Evolutionary conservation across 176 grass and related monocot species (phyloP).

Genomic region (Oryza australiensis): DNA sequence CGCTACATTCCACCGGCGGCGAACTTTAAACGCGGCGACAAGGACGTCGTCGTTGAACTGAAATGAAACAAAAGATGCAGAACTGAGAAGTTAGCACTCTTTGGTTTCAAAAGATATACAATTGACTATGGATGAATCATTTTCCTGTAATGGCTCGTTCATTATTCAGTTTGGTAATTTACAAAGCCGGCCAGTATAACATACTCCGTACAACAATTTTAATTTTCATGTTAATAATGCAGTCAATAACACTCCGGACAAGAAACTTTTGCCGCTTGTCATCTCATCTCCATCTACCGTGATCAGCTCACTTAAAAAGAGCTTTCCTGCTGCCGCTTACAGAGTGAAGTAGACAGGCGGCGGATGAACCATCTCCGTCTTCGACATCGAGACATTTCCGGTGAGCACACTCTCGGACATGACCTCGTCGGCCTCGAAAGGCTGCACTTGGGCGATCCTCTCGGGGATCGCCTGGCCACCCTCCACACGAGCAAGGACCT

Average conservation of each 20-base stretch:
- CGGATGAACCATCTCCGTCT: slow-evolving; percentile 43
- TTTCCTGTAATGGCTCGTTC: neutral
- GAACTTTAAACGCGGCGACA: too few relatives aligned
- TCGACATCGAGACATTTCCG: slow-evolving; percentile 58
- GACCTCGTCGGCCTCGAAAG: slow-evolving; percentile 41
- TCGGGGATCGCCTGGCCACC: slow-evolving; percentile 64
- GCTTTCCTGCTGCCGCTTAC: slow-evolving; percentile 32
- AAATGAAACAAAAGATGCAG: neutral
- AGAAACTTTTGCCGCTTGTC: neutral
- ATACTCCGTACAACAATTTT: slow-evolving; percentile 11
- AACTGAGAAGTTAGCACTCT: neutral
- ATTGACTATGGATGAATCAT: neutral
- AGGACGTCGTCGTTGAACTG: too few relatives aligned
- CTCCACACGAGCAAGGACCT: slow-evolving; percentile 82
- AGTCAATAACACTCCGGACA: neutral
- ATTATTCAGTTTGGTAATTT: slow-evolving; percentile 23
- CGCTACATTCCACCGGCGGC: too few relatives aligned
- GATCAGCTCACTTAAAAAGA: slow-evolving; percentile 18
- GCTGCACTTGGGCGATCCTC: slow-evolving; percentile 58
- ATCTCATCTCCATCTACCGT: slow-evolving; percentile 17
- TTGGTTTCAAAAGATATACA: neutral
- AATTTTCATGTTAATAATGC: neutral
- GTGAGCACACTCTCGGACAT: slow-evolving; percentile 42
- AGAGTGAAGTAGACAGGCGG: slow-evolving; percentile 69
- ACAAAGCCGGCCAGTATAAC: slow-evolving; percentile 12